Conservation (phyloP, 1,284 basidiomycete species). For the Fereydounia khargensis region DNA sequence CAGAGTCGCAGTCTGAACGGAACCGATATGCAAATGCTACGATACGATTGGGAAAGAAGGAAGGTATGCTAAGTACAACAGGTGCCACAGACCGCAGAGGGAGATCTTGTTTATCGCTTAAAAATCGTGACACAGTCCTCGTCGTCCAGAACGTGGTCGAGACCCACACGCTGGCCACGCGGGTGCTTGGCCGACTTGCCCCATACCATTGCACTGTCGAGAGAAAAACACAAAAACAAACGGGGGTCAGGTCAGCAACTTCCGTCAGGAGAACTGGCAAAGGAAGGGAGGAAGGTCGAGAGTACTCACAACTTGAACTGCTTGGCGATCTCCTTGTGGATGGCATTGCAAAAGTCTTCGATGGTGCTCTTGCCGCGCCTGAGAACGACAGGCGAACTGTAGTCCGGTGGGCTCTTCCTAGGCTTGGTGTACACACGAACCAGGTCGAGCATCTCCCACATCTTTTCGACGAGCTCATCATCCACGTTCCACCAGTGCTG, state of each 20-base stretch:
- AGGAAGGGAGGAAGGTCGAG: neutral
- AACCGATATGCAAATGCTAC: no score
- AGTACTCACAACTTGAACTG: conserved; percentile 70
- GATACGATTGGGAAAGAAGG: no score
- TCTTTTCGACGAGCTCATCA: conserved; percentile 80
- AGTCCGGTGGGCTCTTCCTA: conserved; percentile 85
- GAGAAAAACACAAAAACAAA: neutral
- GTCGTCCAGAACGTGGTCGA: conserved; percentile 45
- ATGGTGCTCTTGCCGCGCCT: conserved; percentile 65
- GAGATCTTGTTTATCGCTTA: conserved; percentile 35
- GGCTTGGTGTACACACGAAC: conserved; percentile 84
- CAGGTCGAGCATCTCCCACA: conserved; percentile 55
- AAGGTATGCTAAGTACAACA: no score
- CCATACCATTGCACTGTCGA: conserved; percentile 78
- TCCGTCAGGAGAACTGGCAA: neutral
- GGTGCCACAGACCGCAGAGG: no score
- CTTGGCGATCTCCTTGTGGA: conserved; percentile 88
- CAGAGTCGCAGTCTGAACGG: no score
- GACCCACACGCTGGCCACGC: conserved; percentile 90
- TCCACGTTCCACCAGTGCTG: conserved; percentile 95
- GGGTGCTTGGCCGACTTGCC: conserved; percentile 93
- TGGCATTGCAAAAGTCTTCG: conserved; percentile 78
- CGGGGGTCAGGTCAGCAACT: no score
- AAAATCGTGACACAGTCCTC: conserved; percentile 48
- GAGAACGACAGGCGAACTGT: conserved; percentile 69